phyloP scores from a whole-genome alignment of 371 early-diverging fungal species.

The Entomophthora muscae region DNA sequence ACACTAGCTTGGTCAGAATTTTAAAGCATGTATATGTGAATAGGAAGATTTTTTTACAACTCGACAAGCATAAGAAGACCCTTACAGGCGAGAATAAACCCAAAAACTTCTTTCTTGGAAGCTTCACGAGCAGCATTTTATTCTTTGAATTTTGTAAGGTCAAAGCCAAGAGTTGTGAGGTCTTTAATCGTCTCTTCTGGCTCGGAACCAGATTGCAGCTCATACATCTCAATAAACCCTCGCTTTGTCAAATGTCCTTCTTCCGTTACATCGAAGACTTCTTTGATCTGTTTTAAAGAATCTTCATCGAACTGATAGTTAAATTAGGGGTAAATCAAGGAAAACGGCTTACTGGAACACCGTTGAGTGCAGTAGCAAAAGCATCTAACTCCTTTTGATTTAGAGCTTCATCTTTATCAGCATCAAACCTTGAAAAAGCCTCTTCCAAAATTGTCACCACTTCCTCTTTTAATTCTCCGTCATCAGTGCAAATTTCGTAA shows the following conservation, averaged over 20 bases:
- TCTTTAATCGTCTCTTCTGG: conserved; percentile 57
- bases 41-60: no score
- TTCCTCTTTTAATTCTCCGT: conserved; percentile 1
- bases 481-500: background rate
- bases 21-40: no score
- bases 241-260: conserved; percentile 30
- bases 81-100: no score
- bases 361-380: conserved; percentile 53
- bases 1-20: no score
- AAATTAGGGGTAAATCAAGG: background rate
- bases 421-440: conserved; percentile 47
- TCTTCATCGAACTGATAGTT: conserved; percentile 41
- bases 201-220: conserved; percentile 43
- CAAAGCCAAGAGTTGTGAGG: conserved; percentile 33
- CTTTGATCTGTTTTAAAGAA: conserved; percentile 35
- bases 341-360: conserved; percentile 28
- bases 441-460: conserved; percentile 14
- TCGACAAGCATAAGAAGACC: no score
- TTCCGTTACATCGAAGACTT: conserved; percentile 32
- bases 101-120: no score
- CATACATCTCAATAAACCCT: conserved; percentile 58
- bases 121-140: no score
- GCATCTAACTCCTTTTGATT: conserved; percentile 37
- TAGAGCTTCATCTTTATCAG: conserved; percentile 36
- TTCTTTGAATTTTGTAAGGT: no score